These are phyloP conservation scores for Alloteropsis angusta DNA, from an alignment of 202 grass and related monocot species.

Conservation along the genomic window DNA sequence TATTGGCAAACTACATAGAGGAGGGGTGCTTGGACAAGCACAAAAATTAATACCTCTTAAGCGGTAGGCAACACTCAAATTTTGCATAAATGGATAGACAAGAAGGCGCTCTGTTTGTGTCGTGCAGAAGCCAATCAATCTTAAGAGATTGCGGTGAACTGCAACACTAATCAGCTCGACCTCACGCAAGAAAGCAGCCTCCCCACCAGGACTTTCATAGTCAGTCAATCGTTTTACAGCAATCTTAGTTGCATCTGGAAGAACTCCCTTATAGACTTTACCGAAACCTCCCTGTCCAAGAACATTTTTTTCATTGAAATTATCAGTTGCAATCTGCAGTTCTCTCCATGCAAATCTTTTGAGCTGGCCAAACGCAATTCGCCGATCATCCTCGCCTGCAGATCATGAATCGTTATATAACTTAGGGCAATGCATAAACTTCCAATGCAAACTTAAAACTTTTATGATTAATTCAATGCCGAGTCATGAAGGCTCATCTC, in stretches of 20 bases:
- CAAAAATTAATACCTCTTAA: constrained; percentile 62
- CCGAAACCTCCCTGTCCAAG: constrained; percentile 96
- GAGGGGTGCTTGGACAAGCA: not conserved
- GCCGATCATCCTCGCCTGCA: constrained; percentile 76
- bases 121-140: constrained; percentile 81
- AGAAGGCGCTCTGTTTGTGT: constrained; percentile 74
- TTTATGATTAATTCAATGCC: not conserved
- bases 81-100: constrained; percentile 94
- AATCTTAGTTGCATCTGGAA: constrained; percentile 77
- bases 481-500: not conserved
- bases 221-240: constrained; percentile 90
- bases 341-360: constrained; percentile 94
- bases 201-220: constrained; percentile 62
- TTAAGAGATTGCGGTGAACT: constrained; percentile 89
- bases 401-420: constrained; percentile 13
- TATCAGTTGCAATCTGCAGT: constrained; percentile 76
- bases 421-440: not conserved
- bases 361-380: constrained; percentile 86
- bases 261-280: constrained; percentile 86
- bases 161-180: constrained; percentile 93
- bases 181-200: constrained; percentile 78
- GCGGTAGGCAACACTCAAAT: constrained; percentile 85
- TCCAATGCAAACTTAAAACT: not conserved
- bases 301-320: constrained; percentile 83
- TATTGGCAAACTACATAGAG: not conserved